Evolutionary conservation across 177 flowering plant genomes (phyloP).

Genomic region (Vitis hybrid): DNA sequence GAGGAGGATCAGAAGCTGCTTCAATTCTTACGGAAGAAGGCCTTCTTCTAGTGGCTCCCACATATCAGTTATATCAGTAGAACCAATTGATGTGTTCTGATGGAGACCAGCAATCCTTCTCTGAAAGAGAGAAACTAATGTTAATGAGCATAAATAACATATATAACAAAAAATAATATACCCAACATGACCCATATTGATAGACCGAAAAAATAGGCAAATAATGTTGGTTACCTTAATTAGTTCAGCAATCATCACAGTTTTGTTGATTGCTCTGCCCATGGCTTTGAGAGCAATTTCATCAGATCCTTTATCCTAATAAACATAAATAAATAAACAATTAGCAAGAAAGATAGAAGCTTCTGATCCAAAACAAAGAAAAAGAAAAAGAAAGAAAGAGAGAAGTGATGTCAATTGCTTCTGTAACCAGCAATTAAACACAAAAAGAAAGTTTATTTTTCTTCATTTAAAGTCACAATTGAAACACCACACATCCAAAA

Average conservation of each 20-base stretch:
- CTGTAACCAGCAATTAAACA: no score
- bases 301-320: conserved; percentile 57
- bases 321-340: not conserved
- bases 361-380: not conserved
- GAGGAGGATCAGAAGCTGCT: not conserved
- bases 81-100: conserved; percentile 52
- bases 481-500: no score
- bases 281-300: conserved; percentile 69
- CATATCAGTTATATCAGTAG: conserved; percentile 54
- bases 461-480: no score
- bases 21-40: conserved; percentile 51
- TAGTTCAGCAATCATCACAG: conserved; percentile 65
- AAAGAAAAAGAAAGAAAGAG: not conserved
- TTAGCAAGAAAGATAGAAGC: no score
- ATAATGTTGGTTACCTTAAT: conserved; percentile 42
- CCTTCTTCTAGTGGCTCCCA: conserved; percentile 77
- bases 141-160: not conserved
- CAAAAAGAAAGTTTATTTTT: no score
- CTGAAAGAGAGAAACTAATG: conserved; percentile 23
- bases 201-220: not conserved
- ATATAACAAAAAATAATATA: not conserved
- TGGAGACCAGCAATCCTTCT: conserved; percentile 61
- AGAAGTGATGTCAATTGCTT: not conserved
- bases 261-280: conserved; percentile 80
- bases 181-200: not conserved